These are phyloP conservation scores for Trifolium repens DNA, from an alignment of 306 rosid genomes.

Conservation along the genomic window DNA sequence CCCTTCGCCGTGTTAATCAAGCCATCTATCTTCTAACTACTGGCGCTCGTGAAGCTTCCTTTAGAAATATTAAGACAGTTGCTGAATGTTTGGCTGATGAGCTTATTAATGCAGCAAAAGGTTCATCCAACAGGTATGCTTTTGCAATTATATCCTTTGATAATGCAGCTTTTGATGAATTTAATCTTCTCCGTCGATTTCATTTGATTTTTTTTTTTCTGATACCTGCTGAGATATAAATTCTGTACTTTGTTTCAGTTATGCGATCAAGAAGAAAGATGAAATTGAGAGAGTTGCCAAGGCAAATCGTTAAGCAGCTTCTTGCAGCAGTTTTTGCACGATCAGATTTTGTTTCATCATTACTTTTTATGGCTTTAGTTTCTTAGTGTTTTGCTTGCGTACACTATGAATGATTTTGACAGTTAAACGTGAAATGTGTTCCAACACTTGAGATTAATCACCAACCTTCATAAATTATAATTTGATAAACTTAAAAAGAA, in stretches of 20 bases:
- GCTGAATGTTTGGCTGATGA: conserved; percentile 76
- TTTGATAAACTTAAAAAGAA: background rate
- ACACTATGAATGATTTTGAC: background rate
- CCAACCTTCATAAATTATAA: background rate
- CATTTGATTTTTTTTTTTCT: background rate
- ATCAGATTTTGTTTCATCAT: conserved; percentile 34
- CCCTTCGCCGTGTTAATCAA: conserved; percentile 69
- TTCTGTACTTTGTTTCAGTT: conserved; percentile 43
- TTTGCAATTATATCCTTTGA: background rate
- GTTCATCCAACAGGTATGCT: conserved; percentile 67
- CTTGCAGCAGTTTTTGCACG: conserved; percentile 21
- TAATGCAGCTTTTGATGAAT: background rate
- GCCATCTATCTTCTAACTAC: conserved; percentile 69
- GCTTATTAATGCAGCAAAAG: conserved; percentile 73
- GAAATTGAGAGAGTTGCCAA: conserved; percentile 78
- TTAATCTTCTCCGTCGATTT: background rate
- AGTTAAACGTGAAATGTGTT: background rate
- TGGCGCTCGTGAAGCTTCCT: conserved; percentile 73
- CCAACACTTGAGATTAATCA: background rate
- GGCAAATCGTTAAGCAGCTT: conserved; percentile 62
- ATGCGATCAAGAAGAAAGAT: conserved; percentile 74
- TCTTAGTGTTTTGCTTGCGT: background rate
- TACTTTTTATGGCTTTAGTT: conserved; percentile 23
- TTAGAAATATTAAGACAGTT: conserved; percentile 67
- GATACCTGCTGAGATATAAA: background rate